phyloP scores from a whole-genome alignment of 257 asterid genomes.

The Eustoma russellianum region DNA sequence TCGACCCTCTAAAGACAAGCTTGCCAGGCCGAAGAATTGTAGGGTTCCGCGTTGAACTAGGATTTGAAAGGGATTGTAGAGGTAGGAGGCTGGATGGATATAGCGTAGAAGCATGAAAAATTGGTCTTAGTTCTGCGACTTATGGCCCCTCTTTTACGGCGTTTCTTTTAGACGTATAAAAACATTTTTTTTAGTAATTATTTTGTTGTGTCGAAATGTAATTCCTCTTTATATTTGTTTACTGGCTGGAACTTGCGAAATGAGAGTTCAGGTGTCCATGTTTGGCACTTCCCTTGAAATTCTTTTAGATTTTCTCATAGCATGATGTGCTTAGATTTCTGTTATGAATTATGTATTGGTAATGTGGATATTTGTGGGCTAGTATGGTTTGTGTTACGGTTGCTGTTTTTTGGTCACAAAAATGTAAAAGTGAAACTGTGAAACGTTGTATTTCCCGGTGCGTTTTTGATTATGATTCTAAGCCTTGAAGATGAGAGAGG shows the following conservation, averaged over 20 bases:
- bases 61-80: conserved; percentile 19
- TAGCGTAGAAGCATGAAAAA: conserved; percentile 29
- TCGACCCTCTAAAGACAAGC: conserved; percentile 31
- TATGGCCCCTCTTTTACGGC: conserved; percentile 29
- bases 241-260: too few relatives aligned
- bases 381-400: too few relatives aligned
- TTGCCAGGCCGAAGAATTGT: conserved; percentile 20
- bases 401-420: too few relatives aligned
- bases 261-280: too few relatives aligned
- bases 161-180: conserved; percentile 36
- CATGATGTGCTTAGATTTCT: conserved; percentile 7
- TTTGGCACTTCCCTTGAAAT: conserved; percentile 3
- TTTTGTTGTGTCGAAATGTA: conserved; percentile 33
- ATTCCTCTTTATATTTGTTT: conserved; percentile 14
- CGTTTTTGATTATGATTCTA: too few relatives aligned
- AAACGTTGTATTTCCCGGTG: too few relatives aligned
- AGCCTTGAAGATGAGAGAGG: too few relatives aligned
- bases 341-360: too few relatives aligned
- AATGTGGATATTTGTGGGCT: too few relatives aligned
- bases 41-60: conserved; percentile 16
- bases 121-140: conserved; percentile 22
- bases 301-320: background rate
- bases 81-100: conserved; percentile 29
- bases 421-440: too few relatives aligned
- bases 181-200: conserved; percentile 25